A percentile compares a stretch with the other conserved stretches of the same genome.
Conservation (phyloP, 31 red algal genomes). For the Asparagopsis taxiformis region DNA sequence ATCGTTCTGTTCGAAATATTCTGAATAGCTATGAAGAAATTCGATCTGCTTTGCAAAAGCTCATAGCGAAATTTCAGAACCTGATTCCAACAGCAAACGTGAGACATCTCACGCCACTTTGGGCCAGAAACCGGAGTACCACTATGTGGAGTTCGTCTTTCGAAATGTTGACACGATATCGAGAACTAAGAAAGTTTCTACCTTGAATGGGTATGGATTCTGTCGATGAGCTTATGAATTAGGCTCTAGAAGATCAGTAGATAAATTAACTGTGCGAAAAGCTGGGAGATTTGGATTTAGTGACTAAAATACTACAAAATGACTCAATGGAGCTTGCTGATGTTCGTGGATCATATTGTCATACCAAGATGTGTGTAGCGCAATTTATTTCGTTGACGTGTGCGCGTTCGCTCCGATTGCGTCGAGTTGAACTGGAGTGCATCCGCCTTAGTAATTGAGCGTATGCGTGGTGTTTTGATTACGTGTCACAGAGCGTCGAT, state of each 20-base stretch:
- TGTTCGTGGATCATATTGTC: too few relatives aligned
- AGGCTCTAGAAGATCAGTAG: not conserved
- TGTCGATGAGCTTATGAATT: not conserved
- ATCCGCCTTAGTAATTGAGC: too few relatives aligned
- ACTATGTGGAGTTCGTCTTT: constrained; percentile 26
- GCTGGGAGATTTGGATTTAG: not conserved
- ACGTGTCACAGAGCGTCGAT: too few relatives aligned
- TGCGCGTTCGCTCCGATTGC: too few relatives aligned
- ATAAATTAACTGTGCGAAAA: not conserved
- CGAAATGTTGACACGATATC: constrained; percentile 25
- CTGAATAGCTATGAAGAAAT: not conserved
- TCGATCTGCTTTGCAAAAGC: not conserved
- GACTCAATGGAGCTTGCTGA: constrained; percentile 6
- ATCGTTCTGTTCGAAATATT: constrained; percentile 14
- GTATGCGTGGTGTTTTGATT: too few relatives aligned
- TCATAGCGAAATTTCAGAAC: constrained; percentile 8
- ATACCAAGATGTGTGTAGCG: too few relatives aligned
- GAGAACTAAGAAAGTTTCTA: constrained; percentile 1
- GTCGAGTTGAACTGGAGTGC: too few relatives aligned
- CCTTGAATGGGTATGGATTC: not conserved
- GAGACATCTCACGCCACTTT: not conserved
- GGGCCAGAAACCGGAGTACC: not conserved
- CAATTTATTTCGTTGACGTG: too few relatives aligned
- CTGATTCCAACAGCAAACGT: not conserved
- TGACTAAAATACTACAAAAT: constrained; percentile 21